Conservation (phyloP, 1,284 basidiomycete species). For the Takashimella koratensis region DNA sequence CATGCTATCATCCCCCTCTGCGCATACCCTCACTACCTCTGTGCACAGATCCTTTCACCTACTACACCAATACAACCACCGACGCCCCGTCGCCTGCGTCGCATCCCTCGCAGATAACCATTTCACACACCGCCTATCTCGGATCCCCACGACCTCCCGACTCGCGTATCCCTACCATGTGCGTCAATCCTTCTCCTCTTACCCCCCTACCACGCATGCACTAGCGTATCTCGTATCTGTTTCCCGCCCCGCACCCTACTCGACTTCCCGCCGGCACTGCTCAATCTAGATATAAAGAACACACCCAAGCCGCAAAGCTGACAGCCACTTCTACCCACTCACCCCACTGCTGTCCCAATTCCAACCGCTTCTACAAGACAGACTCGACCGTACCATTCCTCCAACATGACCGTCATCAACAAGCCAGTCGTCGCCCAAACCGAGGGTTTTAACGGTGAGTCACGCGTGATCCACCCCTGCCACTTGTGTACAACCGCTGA, state of each 20-base stretch:
- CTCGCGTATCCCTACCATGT: not conserved
- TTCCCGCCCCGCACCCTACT: not conserved
- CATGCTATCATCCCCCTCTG: conserved; percentile 1
- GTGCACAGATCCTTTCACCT: not conserved
- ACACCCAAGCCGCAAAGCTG: no score
- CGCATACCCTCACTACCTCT: conserved; percentile 2
- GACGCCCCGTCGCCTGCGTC: not conserved
- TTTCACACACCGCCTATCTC: not conserved
- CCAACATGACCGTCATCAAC: not conserved
- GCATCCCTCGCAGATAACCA: not conserved
- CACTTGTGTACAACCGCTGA: not conserved
- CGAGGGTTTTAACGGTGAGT: not conserved
- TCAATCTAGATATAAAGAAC: no score
- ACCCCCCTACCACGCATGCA: not conserved
- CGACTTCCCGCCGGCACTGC: no score
- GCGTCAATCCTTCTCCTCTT: not conserved
- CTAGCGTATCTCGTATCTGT: not conserved
- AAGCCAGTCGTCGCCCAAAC: not conserved
- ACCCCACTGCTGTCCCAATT: no score
- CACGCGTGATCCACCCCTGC: not conserved
- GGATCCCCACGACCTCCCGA: not conserved
- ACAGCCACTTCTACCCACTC: no score
- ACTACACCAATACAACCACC: not conserved
- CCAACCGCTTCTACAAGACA: no score
- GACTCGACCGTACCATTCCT: not conserved